Conservation (phyloP, 345 rosid genomes). For the Corchorus capsularis region DNA sequence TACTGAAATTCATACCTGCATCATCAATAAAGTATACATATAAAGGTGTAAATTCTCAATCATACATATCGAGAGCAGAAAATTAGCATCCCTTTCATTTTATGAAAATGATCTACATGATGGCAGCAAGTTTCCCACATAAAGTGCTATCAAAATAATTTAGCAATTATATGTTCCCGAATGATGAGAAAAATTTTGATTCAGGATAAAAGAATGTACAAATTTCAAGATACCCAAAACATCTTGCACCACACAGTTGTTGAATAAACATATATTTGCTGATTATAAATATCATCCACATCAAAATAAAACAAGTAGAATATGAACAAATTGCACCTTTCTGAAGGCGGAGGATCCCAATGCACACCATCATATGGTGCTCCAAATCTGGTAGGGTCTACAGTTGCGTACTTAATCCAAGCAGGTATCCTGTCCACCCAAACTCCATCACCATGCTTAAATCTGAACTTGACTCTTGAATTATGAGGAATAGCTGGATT, state of each 20-base stretch:
- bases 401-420: constrained; percentile 76
- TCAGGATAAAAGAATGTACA: background rate
- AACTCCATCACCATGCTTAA: constrained; percentile 59
- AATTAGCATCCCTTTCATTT: background rate
- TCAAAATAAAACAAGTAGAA: background rate
- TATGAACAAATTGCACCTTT: constrained; percentile 46
- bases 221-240: background rate
- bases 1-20: constrained; percentile 63
- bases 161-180: background rate
- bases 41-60: constrained; percentile 14
- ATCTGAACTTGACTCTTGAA: constrained; percentile 71
- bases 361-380: constrained; percentile 79
- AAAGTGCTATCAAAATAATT: background rate
- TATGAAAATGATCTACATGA: constrained; percentile 16
- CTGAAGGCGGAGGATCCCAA: constrained; percentile 73
- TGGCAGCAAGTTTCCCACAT: constrained; percentile 9
- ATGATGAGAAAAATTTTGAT: background rate
- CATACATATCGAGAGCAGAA: constrained; percentile 10
- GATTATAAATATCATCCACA: constrained; percentile 5
- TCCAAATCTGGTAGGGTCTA: constrained; percentile 58
- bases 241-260: background rate
- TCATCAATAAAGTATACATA: constrained; percentile 18
- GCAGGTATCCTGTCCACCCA: constrained; percentile 80
- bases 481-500: constrained; percentile 68
- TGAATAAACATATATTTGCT: background rate